Evolutionary conservation across 2,329 filamentous ascomycete genomes (phyloP).

Genomic region (Fusarium compactum): DNA sequence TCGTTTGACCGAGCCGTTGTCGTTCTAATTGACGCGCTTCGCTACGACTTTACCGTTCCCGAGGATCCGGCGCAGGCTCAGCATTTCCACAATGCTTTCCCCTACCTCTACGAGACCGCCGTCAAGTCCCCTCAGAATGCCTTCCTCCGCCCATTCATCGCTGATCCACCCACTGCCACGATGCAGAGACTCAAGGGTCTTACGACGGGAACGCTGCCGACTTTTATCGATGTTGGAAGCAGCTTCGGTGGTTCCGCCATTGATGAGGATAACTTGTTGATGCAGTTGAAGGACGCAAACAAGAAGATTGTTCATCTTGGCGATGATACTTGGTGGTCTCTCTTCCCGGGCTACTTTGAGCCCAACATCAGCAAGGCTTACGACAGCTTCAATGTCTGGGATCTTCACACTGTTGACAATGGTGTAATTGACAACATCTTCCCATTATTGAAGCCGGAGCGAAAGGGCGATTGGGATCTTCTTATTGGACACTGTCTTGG

Average conservation of each 20-base stretch:
- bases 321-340: constrained; percentile 96
- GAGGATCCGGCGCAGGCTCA: constrained; percentile 57
- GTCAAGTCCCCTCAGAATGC: constrained; percentile 81
- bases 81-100: constrained; percentile 86
- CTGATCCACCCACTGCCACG: constrained; percentile 94
- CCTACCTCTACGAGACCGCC: constrained; percentile 87
- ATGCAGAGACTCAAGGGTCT: constrained; percentile 92
- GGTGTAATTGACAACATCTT: constrained; percentile 93
- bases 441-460: constrained; percentile 77
- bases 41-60: constrained; percentile 96
- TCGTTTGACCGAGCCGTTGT: constrained; percentile 93
- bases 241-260: constrained; percentile 97
- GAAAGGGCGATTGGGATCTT: constrained; percentile 86
- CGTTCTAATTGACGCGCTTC: constrained; percentile 90
- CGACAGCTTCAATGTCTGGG: constrained; percentile 98
- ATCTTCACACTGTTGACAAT: constrained; percentile 95
- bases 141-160: constrained; percentile 93
- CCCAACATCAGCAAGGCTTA: constrained; percentile 87
- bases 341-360: constrained; percentile 96
- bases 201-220: constrained; percentile 94
- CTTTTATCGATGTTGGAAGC: constrained; percentile 92
- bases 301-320: constrained; percentile 90
- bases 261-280: constrained; percentile 85
- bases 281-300: constrained; percentile 73
- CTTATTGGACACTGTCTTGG: constrained; percentile 93